Evolutionary conservation across 148 eudicot species (phyloP).

Genomic region (Arbutus unedo): DNA sequence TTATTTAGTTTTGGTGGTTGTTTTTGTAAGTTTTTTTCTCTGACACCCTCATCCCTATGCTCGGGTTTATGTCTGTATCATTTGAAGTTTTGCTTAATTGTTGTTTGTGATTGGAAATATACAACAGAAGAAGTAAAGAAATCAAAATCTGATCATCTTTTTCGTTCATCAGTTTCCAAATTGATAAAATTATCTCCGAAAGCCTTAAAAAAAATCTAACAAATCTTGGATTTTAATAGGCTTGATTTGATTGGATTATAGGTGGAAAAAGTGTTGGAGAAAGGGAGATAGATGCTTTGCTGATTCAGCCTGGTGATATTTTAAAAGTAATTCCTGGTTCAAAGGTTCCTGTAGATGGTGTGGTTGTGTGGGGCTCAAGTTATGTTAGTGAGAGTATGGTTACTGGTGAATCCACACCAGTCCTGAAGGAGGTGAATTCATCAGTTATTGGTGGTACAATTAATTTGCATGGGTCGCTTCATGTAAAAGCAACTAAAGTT

Average conservation of each 20-base stretch:
- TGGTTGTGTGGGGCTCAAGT: conserved; percentile 89
- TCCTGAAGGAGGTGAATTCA: conserved; percentile 60
- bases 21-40: neutral
- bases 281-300: conserved; percentile 86
- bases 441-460: conserved; percentile 91
- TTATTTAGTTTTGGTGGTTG: neutral
- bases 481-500: conserved; percentile 82
- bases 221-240: neutral
- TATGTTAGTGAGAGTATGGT: conserved; percentile 96
- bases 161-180: neutral
- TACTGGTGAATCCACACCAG: conserved; percentile 94
- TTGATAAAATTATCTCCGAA: neutral
- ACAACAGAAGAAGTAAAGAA: neutral
- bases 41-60: neutral
- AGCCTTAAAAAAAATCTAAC: neutral
- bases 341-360: conserved; percentile 88
- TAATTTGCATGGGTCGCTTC: conserved; percentile 93
- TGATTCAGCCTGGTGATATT: conserved; percentile 88
- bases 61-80: neutral
- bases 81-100: neutral
- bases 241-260: conserved; percentile 24
- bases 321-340: conserved; percentile 92
- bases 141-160: neutral
- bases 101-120: neutral
- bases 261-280: conserved; percentile 74